Base-by-base conservation (phyloP, 2,329 filamentous ascomycete species). In the Penicillium sp. region DNA sequence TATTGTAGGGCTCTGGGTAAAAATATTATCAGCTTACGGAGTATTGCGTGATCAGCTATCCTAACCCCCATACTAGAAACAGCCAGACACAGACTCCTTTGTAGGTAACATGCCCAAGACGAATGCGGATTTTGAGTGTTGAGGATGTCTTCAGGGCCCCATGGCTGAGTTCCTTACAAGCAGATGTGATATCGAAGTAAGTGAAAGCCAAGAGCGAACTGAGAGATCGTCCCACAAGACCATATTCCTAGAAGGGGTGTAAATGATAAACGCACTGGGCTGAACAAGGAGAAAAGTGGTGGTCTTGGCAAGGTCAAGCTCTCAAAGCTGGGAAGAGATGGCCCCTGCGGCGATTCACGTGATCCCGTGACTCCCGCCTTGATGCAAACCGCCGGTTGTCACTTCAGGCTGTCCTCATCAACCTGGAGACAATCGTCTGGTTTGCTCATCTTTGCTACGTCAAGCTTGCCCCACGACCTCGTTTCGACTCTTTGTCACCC, bases 351-450 rank as follows among this genome's bases (percentile, higher is more conserved):
- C 38, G 44, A 53, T 42, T 40, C 55, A 58, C 53, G 54, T 46
- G 32, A 58, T 43, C 24, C 16, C 50, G 47, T 58, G 56, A 71
- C 69, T 71, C 67, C 68, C 68, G 72, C 70, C 69, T 73, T 63
- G 68, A 72, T 69, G 70, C 72, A 73, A 74, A 72, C 69, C 69
- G 66, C 55, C 66, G 62, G 54, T 62, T 11, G 57, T 63, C 68
- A 64, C 67, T 66, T 67, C 58, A 60, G 61, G 52, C 54, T 48
- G 41, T 54, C 48, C 50, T 43, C 55, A 57, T 62, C 58, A 42
- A 53, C 50, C 45, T 51, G 39, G 49, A 56, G 49, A 56, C 50
- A 60, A 60, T 54, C 47, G 61, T 64, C 41, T 43, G 60, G 50
- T 50, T 58, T 55, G 41, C 52, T 49, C 54, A 48, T 45, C 63